Base-by-base conservation (phyloP, 371 early-diverging fungal species). In the Actinomortierella wolfii region DNA sequence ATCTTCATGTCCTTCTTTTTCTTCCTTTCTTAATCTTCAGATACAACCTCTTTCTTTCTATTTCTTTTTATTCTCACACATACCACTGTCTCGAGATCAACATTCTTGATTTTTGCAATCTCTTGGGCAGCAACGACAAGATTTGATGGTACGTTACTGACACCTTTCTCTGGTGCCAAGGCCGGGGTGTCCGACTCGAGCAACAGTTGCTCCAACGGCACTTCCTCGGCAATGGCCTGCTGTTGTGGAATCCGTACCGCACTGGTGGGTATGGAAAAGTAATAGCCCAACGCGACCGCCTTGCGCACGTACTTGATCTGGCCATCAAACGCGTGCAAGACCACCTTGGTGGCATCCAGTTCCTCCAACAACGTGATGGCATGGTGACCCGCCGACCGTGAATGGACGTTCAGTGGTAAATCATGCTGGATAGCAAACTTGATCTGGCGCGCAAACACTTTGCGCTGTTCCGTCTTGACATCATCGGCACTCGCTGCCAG, bases 131-230 rank as follows among this genome's bases (percentile, higher is more conserved):
- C 78, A 20, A 82, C 46, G 6, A 60, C 34, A 20, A 87, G 62
- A 49, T 85, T 84, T 3, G 74, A 65, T 0, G 89, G 89, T 51
- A 76, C 80, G 58, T 86, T 85, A 44, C 69, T 73, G 11, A 76
- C 83, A n/a, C 83, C 85, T 58, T 83, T 83, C 25, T 79, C 82
- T 1, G 86, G 85, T 3, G 80, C 84, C 25, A 91, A 54, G 1
- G 89, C 88, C 3, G 92, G 92, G 21, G 90, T 78, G 76, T 91
- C 92, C 9, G 86, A 83, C 61, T 91, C 92, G 41, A 91, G 65
- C 21, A 89, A 58, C 55, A 91, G 76, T 26, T 69, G 54, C 17
- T 76, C 74, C 29, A 89, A 45, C 5, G 86, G 86, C 13, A 91
- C 59, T 6, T 60, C 76, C 17, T 76, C 63, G 5, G 79, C 86